Base-by-base conservation (phyloP, 1,284 basidiomycete species). In the Peniophora sp. region DNA sequence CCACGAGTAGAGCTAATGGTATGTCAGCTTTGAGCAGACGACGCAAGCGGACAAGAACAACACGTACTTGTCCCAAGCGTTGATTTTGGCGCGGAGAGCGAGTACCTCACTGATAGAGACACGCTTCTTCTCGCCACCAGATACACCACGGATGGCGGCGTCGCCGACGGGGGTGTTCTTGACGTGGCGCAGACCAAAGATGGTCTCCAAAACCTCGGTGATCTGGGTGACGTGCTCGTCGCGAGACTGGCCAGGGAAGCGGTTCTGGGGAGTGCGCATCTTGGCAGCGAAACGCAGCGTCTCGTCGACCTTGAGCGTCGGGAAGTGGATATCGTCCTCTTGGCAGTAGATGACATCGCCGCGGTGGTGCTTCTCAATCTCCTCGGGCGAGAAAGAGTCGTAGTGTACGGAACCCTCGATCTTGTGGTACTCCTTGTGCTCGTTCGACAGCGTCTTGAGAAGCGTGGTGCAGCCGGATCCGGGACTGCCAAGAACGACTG, bases 81-180 rank as follows among this genome's bases (percentile, higher is more conserved):
- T 75, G 25, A 91, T 69, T 32, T 75, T 72, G 44, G 75, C 74
- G 32, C 82, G 69, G 14, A 77, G 73, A 0, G 80, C 78, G 45
- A 91, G 65, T 10, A 78, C 73, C 65, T 92, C 89, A 10, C 79
- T 75, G 57, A 92, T 86, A 0, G 83, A 86, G 0, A 91, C 88
- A 38, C 89, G 78, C 65, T 88, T 87, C 67, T 85, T 83, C 70
- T 91, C 85, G 12, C 92, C 92, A 17, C 90, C 92, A 23, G 82
- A 85, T 1, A 93, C 79, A 47, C 91, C 92, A 5, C 88, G 72
- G 2, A 92, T 71, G 3, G 78, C 74, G 3, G 83, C 83, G 65
- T 92, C 80, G 2, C 92, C 92, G 20, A 93, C 86, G 0, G 71
- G 71, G 0, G 80, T 83, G 34, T 77, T 65, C 54, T 68, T 68